A percentile compares a stretch with the other conserved stretches of the same genome.
Conservation (phyloP, 2,329 filamentous ascomycete species). For the Tolypocladium ophioglossoides region DNA sequence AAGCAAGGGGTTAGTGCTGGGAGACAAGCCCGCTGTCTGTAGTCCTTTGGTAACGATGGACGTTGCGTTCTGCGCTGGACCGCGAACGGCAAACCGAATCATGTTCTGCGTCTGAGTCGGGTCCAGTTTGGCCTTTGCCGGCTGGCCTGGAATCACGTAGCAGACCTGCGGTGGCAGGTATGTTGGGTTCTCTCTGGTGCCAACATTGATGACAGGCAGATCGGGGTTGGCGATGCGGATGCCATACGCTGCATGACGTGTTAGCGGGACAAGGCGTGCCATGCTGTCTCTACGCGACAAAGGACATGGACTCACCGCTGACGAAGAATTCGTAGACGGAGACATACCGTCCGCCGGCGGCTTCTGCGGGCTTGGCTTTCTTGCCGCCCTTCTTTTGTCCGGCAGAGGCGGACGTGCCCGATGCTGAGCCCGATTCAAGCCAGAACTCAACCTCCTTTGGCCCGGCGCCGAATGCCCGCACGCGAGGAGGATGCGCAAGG, state of each 20-base stretch:
- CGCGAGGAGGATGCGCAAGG: slow-evolving; percentile 13
- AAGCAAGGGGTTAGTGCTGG: slow-evolving; percentile 22
- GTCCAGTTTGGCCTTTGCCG: slow-evolving; percentile 36
- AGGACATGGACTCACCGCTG: slow-evolving; percentile 20
- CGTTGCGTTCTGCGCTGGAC: slow-evolving; percentile 42
- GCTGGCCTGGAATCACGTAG: slow-evolving; percentile 43
- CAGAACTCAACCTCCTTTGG: slow-evolving; percentile 46
- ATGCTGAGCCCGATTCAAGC: slow-evolving; percentile 15
- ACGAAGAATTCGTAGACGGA: slow-evolving; percentile 41
- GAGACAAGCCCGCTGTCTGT: slow-evolving; percentile 34
- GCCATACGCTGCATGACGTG: slow-evolving; percentile 18
- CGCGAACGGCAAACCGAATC: slow-evolving; percentile 49
- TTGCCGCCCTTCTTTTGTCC: slow-evolving; percentile 3
- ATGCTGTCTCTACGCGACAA: too few species aligned
- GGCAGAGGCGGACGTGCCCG: slow-evolving; percentile 6
- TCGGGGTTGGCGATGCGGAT: slow-evolving; percentile 22
- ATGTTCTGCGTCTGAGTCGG: slow-evolving; percentile 44
- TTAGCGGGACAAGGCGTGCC: too few species aligned
- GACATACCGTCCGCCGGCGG: slow-evolving; percentile 29
- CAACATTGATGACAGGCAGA: slow-evolving; percentile 48
- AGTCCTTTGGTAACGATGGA: slow-evolving; percentile 42
- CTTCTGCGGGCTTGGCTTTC: slow-evolving; percentile 13
- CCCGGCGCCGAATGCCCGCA: slow-evolving; percentile 28
- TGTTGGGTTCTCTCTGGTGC: slow-evolving; percentile 36
- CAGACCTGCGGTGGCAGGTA: slow-evolving; percentile 52